phyloP scores from a whole-genome alignment of 116 monocot species.

The Papilionanthe hybrid region DNA sequence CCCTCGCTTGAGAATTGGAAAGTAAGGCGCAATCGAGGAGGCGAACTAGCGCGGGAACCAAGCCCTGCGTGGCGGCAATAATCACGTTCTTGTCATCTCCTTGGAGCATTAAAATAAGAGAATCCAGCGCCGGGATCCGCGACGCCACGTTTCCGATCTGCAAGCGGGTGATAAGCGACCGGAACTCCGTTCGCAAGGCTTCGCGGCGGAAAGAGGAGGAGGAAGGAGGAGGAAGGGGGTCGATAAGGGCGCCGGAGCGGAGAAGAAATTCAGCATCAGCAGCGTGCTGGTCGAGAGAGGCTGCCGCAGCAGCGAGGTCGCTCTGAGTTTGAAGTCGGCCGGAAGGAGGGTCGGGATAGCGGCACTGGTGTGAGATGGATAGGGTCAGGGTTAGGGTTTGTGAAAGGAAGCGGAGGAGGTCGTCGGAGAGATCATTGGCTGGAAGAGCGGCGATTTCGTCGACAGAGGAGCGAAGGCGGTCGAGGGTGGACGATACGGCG shows the following conservation, averaged over 20 bases:
- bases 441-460: constrained; percentile 15
- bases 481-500: constrained; percentile 36
- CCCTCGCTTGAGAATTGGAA: constrained; percentile 18
- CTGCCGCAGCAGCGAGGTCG: constrained; percentile 47
- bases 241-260: constrained; percentile 21
- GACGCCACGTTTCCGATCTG: constrained; percentile 42
- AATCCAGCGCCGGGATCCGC: constrained; percentile 32
- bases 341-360: constrained; percentile 32
- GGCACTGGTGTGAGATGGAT: constrained; percentile 36
- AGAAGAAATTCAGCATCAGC: constrained; percentile 49
- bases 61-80: constrained; percentile 39
- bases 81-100: constrained; percentile 50
- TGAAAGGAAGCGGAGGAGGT: constrained; percentile 45
- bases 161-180: constrained; percentile 43
- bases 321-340: constrained; percentile 76
- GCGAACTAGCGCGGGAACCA: constrained; percentile 43
- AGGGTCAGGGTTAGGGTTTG: constrained; percentile 34
- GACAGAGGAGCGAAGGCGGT: constrained; percentile 34
- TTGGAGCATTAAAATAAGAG: constrained; percentile 23
- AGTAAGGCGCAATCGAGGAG: constrained; percentile 33
- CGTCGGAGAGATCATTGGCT: constrained; percentile 25
- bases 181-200: constrained; percentile 24
- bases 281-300: constrained; percentile 43
- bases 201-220: constrained; percentile 14
- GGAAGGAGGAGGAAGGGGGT: not conserved